Conservation (phyloP, 306 rosid genomes). For the Psophocarpus tetragonolobus region DNA sequence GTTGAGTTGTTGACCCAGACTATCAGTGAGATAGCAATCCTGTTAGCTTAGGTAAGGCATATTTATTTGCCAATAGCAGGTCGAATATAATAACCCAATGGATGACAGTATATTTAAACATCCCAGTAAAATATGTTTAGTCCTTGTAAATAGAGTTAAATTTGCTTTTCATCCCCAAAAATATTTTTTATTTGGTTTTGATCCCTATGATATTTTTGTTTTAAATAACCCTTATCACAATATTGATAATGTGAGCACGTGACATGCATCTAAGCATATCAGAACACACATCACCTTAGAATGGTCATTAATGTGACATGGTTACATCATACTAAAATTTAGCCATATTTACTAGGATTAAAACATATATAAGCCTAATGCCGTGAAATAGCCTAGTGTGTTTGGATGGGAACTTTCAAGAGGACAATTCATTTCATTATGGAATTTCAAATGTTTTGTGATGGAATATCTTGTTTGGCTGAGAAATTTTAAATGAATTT, state of each 20-base stretch:
- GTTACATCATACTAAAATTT: not conserved
- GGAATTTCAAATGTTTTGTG: no score
- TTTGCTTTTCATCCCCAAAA: not conserved
- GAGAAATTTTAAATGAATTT: no score
- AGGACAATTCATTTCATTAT: no score
- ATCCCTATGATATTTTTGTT: not conserved
- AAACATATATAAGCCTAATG: not conserved
- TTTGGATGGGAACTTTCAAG: no score
- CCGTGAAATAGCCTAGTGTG: no score
- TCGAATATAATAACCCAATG: slow-evolving; percentile 3
- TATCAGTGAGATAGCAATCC: slow-evolving; percentile 5
- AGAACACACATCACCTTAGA: not conserved
- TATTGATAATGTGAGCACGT: not conserved
- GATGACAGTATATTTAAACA: not conserved
- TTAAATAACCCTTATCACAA: not conserved
- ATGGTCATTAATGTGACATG: not conserved
- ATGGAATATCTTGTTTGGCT: no score
- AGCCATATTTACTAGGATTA: not conserved
- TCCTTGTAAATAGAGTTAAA: not conserved
- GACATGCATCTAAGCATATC: not conserved
- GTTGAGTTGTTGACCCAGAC: slow-evolving; percentile 25
- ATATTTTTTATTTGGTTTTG: not conserved
- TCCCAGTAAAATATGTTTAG: not conserved
- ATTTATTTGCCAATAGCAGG: slow-evolving; percentile 15
- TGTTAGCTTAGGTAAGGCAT: slow-evolving; percentile 1